Evolutionary conservation across 352 stramenopile species (phyloP), one percentile per base, ranked within the genome.

Genomic region (Labyrinthula sp.): DNA sequence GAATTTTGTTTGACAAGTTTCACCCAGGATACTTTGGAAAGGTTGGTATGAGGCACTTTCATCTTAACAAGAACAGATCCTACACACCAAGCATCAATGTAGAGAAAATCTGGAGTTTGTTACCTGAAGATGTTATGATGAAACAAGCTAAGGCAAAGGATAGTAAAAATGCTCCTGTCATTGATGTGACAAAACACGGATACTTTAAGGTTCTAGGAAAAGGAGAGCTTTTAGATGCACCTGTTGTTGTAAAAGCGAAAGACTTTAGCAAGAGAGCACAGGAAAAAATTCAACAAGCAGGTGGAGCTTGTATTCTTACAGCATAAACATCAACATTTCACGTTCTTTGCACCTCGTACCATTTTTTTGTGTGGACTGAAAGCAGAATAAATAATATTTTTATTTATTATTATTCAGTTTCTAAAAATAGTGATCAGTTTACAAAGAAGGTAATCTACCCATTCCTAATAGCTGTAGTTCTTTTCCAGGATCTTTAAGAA

Each of bases 161-260:
- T 52, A 64, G 46, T 18, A 81, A 81, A 65, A 96, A 97, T 72
- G 91, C 89, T 23, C 89, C 89, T 40, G 85, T 99, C 40, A 92
- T 99, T 64, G 86, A 99, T 61, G 78, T 96, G 47, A 93, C 88
- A 58, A 79, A 88, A 58, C 71, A 77, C 50, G 89, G 91, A 57
- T 95, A 89, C 72, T 97, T 97, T 73, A 99, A 99, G 82, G 84
- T 99, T 50, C 74, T 99, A 34, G 91, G 91, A 68, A 98, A 96
- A 73, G 91, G 91, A 60, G 76, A 86, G 61, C 84, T 99, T 31
- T 82, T 82, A 10, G 63, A 76, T 45, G 72, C 95, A 41, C 91
- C 91, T 38, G 65, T 99, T 30, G 94, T 99, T 69, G 90, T 99
- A 47, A 97, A 97, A 79, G 89, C 91, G 47, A 97, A 96, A 68